Conservation (phyloP, 2,329 filamentous ascomycete species). For the Ceratocystis colombiana region DNA sequence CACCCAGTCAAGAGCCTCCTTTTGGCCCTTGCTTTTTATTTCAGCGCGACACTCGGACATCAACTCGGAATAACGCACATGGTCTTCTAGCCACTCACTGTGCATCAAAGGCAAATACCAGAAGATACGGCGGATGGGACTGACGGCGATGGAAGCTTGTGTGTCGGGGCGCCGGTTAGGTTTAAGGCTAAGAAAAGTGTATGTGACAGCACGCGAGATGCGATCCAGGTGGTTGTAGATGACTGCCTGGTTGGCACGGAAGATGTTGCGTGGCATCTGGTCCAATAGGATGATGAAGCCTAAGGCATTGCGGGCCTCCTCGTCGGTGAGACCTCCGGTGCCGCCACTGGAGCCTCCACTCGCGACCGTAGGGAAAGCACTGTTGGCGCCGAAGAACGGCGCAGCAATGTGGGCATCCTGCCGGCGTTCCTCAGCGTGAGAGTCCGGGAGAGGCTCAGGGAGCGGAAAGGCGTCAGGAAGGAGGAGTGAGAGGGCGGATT, state of each 20-base stretch:
- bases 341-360: not conserved
- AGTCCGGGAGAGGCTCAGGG: constrained; percentile 28
- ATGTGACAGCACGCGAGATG: constrained; percentile 40
- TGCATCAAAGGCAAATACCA: constrained; percentile 53
- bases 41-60: constrained; percentile 32
- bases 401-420: constrained; percentile 18
- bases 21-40: constrained; percentile 28
- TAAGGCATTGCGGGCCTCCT: constrained; percentile 35
- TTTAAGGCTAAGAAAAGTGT: constrained; percentile 30
- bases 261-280: constrained; percentile 53
- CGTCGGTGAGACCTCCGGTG: constrained; percentile 13
- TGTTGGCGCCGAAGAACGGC: constrained; percentile 20
- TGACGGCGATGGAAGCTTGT: constrained; percentile 31
- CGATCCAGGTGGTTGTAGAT: constrained; percentile 49
- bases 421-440: constrained; percentile 20
- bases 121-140: constrained; percentile 41
- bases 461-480: constrained; percentile 29
- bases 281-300: constrained; percentile 50
- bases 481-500: constrained; percentile 10
- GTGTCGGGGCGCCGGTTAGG: constrained; percentile 18
- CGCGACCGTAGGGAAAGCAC: constrained; percentile 1
- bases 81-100: constrained; percentile 41
- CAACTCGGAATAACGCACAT: constrained; percentile 34
- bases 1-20: constrained; percentile 27
- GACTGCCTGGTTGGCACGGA: constrained; percentile 40